Conservation (phyloP, 2,329 filamentous ascomycete genomes). For the Macrophomina tecta region DNA sequence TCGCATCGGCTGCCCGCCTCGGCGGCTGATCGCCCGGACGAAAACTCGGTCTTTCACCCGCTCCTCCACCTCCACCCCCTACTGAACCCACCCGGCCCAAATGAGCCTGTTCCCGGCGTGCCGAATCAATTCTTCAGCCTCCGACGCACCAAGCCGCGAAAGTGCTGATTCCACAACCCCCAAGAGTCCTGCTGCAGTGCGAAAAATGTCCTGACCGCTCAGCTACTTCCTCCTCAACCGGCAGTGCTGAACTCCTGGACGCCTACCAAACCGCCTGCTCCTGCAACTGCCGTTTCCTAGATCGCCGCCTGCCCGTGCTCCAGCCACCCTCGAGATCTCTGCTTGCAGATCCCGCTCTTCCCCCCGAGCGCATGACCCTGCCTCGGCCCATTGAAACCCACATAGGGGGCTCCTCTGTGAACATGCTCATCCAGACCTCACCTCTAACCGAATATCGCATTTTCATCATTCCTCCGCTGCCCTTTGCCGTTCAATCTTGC, state of each 20-base stretch:
- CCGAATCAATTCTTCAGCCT: not conserved
- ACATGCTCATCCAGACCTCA: not conserved
- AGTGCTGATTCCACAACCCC: not conserved
- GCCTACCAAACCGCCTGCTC: not conserved
- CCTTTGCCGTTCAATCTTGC: not conserved
- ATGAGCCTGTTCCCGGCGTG: not conserved
- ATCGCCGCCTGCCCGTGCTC: not conserved
- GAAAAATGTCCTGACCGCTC: not conserved
- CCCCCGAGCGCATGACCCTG: constrained; percentile 1
- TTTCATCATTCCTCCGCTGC: not conserved
- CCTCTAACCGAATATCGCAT: not conserved
- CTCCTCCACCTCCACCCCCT: not conserved
- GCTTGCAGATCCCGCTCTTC: constrained; percentile 20
- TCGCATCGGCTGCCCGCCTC: not conserved
- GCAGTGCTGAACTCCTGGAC: not conserved
- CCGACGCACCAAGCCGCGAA: not conserved
- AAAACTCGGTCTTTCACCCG: constrained; percentile 7
- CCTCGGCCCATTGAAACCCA: not conserved
- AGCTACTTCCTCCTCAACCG: not conserved
- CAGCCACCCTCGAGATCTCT: constrained; percentile 15
- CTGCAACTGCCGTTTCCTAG: not conserved
- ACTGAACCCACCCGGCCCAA: not conserved
- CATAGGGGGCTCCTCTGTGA: not conserved
- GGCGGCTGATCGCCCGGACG: constrained; percentile 19
- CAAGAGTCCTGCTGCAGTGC: not conserved